These are phyloP conservation scores for Penicillium frequentans DNA, from an alignment of 2,329 filamentous ascomycete species.

Conservation along the genomic window DNA sequence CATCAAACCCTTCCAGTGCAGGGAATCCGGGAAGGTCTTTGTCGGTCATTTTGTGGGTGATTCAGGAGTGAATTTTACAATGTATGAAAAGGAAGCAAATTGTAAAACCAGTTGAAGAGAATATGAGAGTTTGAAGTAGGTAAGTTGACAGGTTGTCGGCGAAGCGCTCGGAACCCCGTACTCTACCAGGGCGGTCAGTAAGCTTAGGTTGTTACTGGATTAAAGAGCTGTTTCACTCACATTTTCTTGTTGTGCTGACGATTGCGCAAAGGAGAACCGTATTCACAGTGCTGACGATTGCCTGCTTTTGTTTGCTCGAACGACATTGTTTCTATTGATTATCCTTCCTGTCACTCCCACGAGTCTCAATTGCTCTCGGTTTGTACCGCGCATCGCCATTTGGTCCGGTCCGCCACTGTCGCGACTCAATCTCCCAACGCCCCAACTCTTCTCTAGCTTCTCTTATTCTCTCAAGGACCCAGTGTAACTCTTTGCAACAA, in stretches of 20 bases:
- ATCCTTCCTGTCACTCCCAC: neutral
- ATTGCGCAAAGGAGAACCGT: neutral
- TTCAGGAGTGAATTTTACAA: slow-evolving; percentile 2
- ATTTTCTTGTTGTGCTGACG: neutral
- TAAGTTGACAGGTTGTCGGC: slow-evolving; percentile 22
- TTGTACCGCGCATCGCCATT: neutral
- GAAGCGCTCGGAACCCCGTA: slow-evolving; percentile 14
- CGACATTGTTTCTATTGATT: neutral
- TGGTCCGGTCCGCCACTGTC: neutral
- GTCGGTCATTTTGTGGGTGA: slow-evolving; percentile 64
- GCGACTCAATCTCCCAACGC: neutral
- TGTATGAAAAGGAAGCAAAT: slow-evolving; percentile 1
- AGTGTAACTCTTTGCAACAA: slow-evolving; percentile 39
- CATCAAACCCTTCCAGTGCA: slow-evolving; percentile 72
- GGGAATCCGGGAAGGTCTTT: slow-evolving; percentile 58
- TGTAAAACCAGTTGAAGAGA: slow-evolving; percentile 4
- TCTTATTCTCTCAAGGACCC: neutral
- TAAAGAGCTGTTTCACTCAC: slow-evolving; percentile 13
- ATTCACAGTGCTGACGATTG: neutral
- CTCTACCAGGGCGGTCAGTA: slow-evolving; percentile 1
- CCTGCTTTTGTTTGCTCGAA: neutral
- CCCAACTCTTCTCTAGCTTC: neutral
- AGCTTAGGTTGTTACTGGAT: slow-evolving; percentile 1
- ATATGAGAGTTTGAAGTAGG: neutral
- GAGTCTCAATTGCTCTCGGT: neutral